Conservation (phyloP, 257 asterid genomes). For the Handroanthus guayacan region DNA sequence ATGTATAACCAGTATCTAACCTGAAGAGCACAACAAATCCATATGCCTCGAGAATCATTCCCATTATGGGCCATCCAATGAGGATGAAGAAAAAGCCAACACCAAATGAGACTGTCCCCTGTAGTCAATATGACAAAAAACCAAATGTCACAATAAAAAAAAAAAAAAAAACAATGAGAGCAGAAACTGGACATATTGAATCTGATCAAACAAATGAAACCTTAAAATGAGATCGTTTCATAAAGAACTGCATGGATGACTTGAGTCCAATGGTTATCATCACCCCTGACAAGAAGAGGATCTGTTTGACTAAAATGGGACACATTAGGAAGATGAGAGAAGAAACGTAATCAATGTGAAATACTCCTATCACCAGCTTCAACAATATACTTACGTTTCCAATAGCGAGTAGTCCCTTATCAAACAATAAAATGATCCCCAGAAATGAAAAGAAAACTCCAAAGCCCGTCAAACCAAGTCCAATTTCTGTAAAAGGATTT, state of each 20-base stretch:
- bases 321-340: slow-evolving; percentile 21
- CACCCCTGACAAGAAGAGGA: slow-evolving; percentile 91
- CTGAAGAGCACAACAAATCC: slow-evolving; percentile 91
- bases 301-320: slow-evolving; percentile 54
- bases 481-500: slow-evolving; percentile 68
- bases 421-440: slow-evolving; percentile 85
- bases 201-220: slow-evolving; percentile 41
- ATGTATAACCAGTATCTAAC: slow-evolving; percentile 43
- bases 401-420: slow-evolving; percentile 88
- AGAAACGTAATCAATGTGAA: slow-evolving; percentile 16
- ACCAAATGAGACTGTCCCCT: slow-evolving; percentile 91
- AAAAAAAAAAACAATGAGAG: background rate
- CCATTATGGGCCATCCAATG: slow-evolving; percentile 89
- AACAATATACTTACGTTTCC: slow-evolving; percentile 74
- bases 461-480: slow-evolving; percentile 90
- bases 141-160: slow-evolving; percentile 5
- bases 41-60: slow-evolving; percentile 89
- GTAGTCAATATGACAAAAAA: slow-evolving; percentile 32
- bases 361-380: slow-evolving; percentile 25
- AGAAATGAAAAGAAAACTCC: slow-evolving; percentile 85
- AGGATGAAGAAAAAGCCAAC: slow-evolving; percentile 79
- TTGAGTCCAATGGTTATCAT: slow-evolving; percentile 75
- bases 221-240: slow-evolving; percentile 78
- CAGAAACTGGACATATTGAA: background rate
- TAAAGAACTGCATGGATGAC: slow-evolving; percentile 84